Base-by-base conservation (phyloP, 129 eudicot species). In the Artemisia tridentata region DNA sequence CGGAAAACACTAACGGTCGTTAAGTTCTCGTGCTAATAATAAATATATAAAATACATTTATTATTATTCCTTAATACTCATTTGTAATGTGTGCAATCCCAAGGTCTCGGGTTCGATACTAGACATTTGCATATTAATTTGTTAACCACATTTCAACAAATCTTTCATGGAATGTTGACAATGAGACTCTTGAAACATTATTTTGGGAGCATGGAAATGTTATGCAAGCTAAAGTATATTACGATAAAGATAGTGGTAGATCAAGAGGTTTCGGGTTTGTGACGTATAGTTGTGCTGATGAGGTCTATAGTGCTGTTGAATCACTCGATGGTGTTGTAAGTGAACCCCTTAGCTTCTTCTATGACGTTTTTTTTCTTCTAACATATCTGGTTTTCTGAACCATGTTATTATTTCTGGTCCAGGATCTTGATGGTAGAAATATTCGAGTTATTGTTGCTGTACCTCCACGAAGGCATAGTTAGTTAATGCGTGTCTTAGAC, bases 191-290 rank as follows among this genome's bases (percentile, higher is more conserved):
- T 25, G 90, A 86, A 72, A 78, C 78, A 53, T 72, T 88, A 73
- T 92, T 92, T 63, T 77, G 91, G 67, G 96, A 88, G 67, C 91
- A 85, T 61, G 96, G 96, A 45, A 80, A 82, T 56, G 98, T 92
- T 41, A 48, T 73, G 85, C 92, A 92, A 29, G 96, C 96, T 29
- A 86, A 75, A 79, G 98, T 92, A 1, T 88, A 81, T 45, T 84
- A 85, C 23, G 98, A 92, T 82, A 86, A 91, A 75, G 85, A 88
- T 12, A 88, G 89, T 77, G 95, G 98, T 60, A 85, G 88, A 69
- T 92, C 98, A 70, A 83, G 89, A 78, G 98, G 98, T 52, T 92
- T 92, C 21, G 98, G 98, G 14, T 92, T 92, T 76, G 98, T 92
- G 64, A 88, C 98, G 14, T 86, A 71, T 31, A 74, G 89, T 75